Percentiles rank a stretch among this genome's conserved stretches.
phyloP scores from a whole-genome alignment of 176 grass and related monocot genomes.

The Bromus sterilis region DNA sequence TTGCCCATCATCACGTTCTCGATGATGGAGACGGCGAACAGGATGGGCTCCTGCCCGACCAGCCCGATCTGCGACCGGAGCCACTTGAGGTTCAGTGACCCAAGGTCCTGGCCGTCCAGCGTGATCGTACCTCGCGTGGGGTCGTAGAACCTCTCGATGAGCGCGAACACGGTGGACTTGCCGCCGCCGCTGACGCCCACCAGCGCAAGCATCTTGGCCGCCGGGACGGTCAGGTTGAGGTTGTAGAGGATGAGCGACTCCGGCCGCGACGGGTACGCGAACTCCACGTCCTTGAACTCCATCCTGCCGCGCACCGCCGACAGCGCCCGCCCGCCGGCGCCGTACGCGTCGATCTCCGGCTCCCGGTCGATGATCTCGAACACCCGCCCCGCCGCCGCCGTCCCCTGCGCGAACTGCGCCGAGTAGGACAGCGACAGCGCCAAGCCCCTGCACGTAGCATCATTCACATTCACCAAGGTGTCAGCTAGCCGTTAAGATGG shows the following conservation, averaged over 20 bases:
- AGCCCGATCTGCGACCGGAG: constrained; percentile 57
- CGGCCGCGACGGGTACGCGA: constrained; percentile 54
- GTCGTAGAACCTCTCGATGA: constrained; percentile 72
- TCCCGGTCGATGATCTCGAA: constrained; percentile 51
- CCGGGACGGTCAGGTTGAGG: constrained; percentile 36
- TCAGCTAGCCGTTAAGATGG: background rate
- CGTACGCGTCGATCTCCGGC: constrained; percentile 48
- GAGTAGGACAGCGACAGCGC: constrained; percentile 49
- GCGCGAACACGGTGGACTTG: constrained; percentile 67
- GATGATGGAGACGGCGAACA: constrained; percentile 56
- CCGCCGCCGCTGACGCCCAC: constrained; percentile 57
- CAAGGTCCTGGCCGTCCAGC: constrained; percentile 43
- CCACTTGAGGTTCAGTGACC: constrained; percentile 49
- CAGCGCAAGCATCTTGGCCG: constrained; percentile 30
- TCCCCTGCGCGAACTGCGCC: constrained; percentile 48
- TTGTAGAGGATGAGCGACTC: constrained; percentile 34
- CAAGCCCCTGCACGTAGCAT: constrained; percentile 41
- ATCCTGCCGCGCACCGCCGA: constrained; percentile 12
- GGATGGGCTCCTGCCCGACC: constrained; percentile 49
- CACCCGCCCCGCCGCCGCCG: constrained; percentile 38
- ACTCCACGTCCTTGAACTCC: constrained; percentile 57
- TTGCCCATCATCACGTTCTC: constrained; percentile 81
- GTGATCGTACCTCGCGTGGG: constrained; percentile 42
- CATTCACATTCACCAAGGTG: too few species aligned
- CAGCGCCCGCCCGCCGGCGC: background rate